Conservation (phyloP, 2,329 filamentous ascomycete species). For the Aspergillus vadensis region DNA sequence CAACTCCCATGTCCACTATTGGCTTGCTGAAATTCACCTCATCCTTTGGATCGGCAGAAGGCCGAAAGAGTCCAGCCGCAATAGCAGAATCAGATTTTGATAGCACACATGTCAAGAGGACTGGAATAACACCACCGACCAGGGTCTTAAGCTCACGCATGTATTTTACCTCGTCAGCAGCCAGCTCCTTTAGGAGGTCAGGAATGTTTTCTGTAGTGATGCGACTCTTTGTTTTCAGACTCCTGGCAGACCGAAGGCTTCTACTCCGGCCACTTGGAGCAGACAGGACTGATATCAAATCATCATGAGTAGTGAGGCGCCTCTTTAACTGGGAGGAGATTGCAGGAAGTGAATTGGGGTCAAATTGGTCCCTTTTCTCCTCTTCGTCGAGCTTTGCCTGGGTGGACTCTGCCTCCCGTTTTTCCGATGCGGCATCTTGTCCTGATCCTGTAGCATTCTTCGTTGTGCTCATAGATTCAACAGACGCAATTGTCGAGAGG, state of each 20-base stretch:
- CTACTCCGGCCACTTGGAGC: constrained; percentile 61
- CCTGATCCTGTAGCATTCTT: constrained; percentile 22
- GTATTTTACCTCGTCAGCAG: constrained; percentile 83
- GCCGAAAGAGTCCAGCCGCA: constrained; percentile 68
- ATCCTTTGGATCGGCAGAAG: constrained; percentile 55
- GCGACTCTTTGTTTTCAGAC: constrained; percentile 71
- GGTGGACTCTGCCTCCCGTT: constrained; percentile 10
- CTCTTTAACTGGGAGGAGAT: constrained; percentile 61
- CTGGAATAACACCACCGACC: constrained; percentile 92
- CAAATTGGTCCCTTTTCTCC: constrained; percentile 51
- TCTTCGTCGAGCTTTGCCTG: constrained; percentile 27
- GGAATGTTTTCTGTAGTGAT: constrained; percentile 68
- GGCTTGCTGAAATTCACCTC: constrained; percentile 73
- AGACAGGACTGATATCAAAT: constrained; percentile 90
- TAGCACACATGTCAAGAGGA: constrained; percentile 81
- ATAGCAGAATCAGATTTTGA: constrained; percentile 67
- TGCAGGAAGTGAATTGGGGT: constrained; percentile 48
- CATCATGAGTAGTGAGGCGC: constrained; percentile 85
- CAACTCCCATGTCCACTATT: constrained; percentile 91
- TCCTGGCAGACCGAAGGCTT: constrained; percentile 75
- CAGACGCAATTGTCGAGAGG: constrained; percentile 61
- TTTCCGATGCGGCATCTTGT: constrained; percentile 31
- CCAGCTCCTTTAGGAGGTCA: constrained; percentile 78
- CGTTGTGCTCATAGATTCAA: constrained; percentile 52
- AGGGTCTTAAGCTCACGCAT: constrained; percentile 87